These are phyloP conservation scores for Byssochlamys sp. DNA, from an alignment of 2,329 filamentous ascomycete genomes.

Conservation along the genomic window DNA sequence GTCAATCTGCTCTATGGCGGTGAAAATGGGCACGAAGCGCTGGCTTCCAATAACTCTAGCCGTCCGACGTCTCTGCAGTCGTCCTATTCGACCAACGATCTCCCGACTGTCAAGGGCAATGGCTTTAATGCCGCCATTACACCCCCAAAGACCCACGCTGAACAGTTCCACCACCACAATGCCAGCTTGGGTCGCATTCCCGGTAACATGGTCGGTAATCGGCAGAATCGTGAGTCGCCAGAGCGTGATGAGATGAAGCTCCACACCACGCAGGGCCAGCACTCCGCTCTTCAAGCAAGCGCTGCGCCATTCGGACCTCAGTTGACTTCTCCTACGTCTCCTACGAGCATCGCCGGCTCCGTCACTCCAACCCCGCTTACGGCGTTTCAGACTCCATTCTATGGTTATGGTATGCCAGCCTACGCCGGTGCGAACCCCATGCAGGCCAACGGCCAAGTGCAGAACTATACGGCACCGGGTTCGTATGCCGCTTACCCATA, in stretches of 20 bases:
- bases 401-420: conserved; percentile 43
- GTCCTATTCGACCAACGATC: conserved; percentile 82
- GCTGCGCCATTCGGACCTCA: conserved; percentile 69
- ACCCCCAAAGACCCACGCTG: conserved; percentile 49
- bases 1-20: conserved; percentile 28
- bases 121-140: conserved; percentile 39
- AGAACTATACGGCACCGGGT: conserved; percentile 45
- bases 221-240: conserved; percentile 42
- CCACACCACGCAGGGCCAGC: conserved; percentile 49
- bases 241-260: conserved; percentile 39
- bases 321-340: conserved; percentile 31
- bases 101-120: conserved; percentile 71
- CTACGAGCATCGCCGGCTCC: conserved; percentile 16
- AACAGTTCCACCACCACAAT: conserved; percentile 62
- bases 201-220: conserved; percentile 52
- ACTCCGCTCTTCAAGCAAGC: conserved; percentile 68
- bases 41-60: conserved; percentile 22
- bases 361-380: conserved; percentile 24
- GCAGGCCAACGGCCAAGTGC: conserved; percentile 27
- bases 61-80: conserved; percentile 52
- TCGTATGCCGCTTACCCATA: conserved; percentile 47
- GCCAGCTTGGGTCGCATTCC: conserved; percentile 73
- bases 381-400: conserved; percentile 33
- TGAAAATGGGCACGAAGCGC: conserved; percentile 17
- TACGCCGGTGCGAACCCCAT: conserved; percentile 43